Percentiles rank a stretch among this genome's conserved stretches.
These are phyloP conservation scores for Backusella psychrophila DNA, from an alignment of 192 early-diverging fungal species.

Conservation along the genomic window DNA sequence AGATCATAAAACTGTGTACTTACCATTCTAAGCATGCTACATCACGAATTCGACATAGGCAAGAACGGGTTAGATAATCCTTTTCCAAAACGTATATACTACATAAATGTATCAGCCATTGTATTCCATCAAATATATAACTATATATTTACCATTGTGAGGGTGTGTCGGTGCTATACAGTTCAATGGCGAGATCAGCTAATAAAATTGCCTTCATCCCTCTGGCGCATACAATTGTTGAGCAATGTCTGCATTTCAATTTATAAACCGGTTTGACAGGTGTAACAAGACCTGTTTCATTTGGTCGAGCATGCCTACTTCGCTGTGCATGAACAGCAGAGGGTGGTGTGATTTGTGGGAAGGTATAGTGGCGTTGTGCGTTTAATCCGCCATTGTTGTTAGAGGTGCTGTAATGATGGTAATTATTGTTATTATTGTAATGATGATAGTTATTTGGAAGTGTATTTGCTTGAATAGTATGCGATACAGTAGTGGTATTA, in stretches of 20 bases:
- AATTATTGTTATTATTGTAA: background rate
- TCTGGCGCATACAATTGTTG: constrained; percentile 54
- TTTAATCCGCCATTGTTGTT: background rate
- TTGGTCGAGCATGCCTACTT: background rate
- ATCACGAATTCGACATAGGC: constrained; percentile 74
- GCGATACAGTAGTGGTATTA: background rate
- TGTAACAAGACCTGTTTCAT: background rate
- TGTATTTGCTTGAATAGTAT: background rate
- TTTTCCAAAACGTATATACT: constrained; percentile 73
- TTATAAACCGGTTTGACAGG: constrained; percentile 71
- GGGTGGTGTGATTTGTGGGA: background rate
- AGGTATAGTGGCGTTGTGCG: background rate
- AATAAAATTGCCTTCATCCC: constrained; percentile 85
- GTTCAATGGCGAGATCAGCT: constrained; percentile 72
- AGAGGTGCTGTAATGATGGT: background rate
- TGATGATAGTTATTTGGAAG: background rate
- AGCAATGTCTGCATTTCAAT: constrained; percentile 68
- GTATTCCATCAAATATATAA: background rate
- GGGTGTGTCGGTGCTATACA: constrained; percentile 72
- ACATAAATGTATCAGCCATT: constrained; percentile 6
- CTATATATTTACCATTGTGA: constrained; percentile 50
- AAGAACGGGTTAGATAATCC: constrained; percentile 79
- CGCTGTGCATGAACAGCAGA: constrained; percentile 5
- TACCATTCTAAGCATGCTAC: constrained; percentile 79
- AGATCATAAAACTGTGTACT: background rate